Conservation (phyloP, 2,329 filamentous ascomycete species). For the Fusarium sublunatum region DNA sequence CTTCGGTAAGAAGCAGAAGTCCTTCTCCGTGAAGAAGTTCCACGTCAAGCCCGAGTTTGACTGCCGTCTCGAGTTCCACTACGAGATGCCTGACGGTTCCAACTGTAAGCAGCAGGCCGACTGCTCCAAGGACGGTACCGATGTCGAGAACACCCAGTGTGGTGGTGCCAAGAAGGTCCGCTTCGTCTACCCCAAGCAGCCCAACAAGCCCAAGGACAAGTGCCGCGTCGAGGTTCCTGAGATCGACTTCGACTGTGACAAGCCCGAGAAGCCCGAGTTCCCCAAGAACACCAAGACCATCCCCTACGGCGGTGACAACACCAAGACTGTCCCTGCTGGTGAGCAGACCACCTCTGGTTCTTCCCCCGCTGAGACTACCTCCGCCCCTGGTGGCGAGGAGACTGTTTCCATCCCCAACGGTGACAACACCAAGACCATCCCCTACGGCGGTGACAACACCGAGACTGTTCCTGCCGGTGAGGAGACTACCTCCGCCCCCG, state of each 20-base stretch:
- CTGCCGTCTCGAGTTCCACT: constrained; percentile 85
- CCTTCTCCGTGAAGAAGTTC: constrained; percentile 80
- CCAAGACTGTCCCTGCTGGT: constrained; percentile 16
- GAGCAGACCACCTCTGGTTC: constrained; percentile 1
- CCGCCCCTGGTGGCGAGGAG: constrained; percentile 53
- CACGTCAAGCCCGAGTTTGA: constrained; percentile 80
- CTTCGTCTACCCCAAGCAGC: constrained; percentile 72
- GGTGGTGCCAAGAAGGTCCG: constrained; percentile 88
- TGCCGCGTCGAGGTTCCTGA: constrained; percentile 80
- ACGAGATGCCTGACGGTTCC: constrained; percentile 84
- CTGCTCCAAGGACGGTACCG: constrained; percentile 75
- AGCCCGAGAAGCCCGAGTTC: constrained; percentile 39
- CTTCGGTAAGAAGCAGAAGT: constrained; percentile 43
- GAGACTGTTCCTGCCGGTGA: constrained; percentile 65
- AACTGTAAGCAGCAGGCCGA: constrained; percentile 80
- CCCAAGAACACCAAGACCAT: constrained; percentile 34
- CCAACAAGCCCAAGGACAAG: constrained; percentile 61
- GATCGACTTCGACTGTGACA: constrained; percentile 78
- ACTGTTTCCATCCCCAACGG: constrained; percentile 22
- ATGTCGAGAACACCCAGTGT: constrained; percentile 86
- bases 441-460: constrained; percentile 58
- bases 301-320: constrained; percentile 21
- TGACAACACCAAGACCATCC: constrained; percentile 43
- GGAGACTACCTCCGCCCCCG: constrained; percentile 52
- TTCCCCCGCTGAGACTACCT: constrained; percentile 24